These are phyloP conservation scores for Colletotrichum viniferum DNA, from an alignment of 2,329 filamentous ascomycete genomes.

Conservation along the genomic window DNA sequence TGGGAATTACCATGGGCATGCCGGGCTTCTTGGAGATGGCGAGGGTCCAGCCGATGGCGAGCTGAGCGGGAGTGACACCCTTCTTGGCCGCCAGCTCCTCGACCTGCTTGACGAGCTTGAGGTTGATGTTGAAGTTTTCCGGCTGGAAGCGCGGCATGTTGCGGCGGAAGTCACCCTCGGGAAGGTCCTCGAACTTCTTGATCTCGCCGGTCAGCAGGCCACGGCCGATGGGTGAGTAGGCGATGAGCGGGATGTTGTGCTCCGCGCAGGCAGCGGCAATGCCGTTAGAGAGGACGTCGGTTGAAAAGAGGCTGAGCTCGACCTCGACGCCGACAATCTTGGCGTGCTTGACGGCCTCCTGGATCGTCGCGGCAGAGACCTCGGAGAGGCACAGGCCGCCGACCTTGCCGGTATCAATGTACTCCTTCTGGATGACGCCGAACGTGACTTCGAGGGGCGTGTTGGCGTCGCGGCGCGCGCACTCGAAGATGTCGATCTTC, in stretches of 20 bases:
- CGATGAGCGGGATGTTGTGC: slow-evolving; percentile 70
- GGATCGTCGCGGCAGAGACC: slow-evolving; percentile 51
- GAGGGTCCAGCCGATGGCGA: slow-evolving; percentile 69
- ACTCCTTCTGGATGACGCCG: slow-evolving; percentile 48
- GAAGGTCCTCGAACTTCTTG: slow-evolving; percentile 58
- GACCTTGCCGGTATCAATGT: slow-evolving; percentile 56
- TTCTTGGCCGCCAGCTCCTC: slow-evolving; percentile 64
- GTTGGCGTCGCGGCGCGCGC: slow-evolving; percentile 59
- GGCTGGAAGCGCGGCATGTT: slow-evolving; percentile 63
- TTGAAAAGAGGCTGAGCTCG: slow-evolving; percentile 56
- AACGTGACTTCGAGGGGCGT: slow-evolving; percentile 49
- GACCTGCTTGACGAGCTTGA: slow-evolving; percentile 64
- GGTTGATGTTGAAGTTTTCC: slow-evolving; percentile 67
- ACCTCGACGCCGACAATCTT: slow-evolving; percentile 56
- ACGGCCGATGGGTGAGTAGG: slow-evolving; percentile 73
- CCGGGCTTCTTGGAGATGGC: slow-evolving; percentile 54
- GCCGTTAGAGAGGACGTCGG: slow-evolving; percentile 54
- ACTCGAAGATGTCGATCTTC: slow-evolving; percentile 65
- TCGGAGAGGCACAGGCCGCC: slow-evolving; percentile 59
- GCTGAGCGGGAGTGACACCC: slow-evolving; percentile 63
- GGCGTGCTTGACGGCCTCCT: slow-evolving; percentile 47
- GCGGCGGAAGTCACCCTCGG: slow-evolving; percentile 51
- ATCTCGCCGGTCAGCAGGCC: slow-evolving; percentile 59
- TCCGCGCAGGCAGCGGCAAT: slow-evolving; percentile 62
- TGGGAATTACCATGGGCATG: slow-evolving; percentile 65